Evolutionary conservation across 2,329 filamentous ascomycete species (phyloP), one percentile per base, ranked within the genome.

Genomic region (Daldinia eschscholtzii): DNA sequence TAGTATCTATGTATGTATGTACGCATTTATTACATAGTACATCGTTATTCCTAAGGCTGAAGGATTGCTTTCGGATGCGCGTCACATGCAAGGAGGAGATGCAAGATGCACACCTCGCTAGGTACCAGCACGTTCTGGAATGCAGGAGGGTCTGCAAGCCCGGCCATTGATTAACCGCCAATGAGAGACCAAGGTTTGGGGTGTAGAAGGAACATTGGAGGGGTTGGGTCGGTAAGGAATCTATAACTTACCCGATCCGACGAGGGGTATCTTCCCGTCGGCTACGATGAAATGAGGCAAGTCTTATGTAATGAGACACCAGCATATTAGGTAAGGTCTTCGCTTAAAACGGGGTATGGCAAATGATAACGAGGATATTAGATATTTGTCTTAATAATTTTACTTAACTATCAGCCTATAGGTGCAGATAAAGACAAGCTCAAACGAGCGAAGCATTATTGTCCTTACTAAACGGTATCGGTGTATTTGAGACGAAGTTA

Each of bases 121-220:
- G 68, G 68, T 57, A 65, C 68, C 57, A 57, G 68, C 68, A 70
- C 58, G 65, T 70, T 70, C 65, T 70, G 57, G 68, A 70, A 70
- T 70, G 65, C 61, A 65, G 12, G 33, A 58, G 20, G 20, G 37
- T 30, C 64, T 64, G 65, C 46, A 59, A 52, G 28, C 7, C 46
- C 55, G 55, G 56, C 20, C 33, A 18, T 35, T 57, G 26, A 33
- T 33, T 26, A 20, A 56, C 20, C 48, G 10, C 41, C 48, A 50
- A 56, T 64, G 60, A 50, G 44, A 64, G 20, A 15, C 39, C 63
- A 10, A 35, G 2, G 6, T 35, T 35, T 9, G 20, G 20, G 20
- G 20, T 23, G 20, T 23, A 23, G 20, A 23, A 23, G 20, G 20
- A 23, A 23, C 20, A 23, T 60, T 23, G 13, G n/a, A 23, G 13